Conservation (phyloP, 495 filamentous ascomycete species). For the Penicillium cinerascens region DNA sequence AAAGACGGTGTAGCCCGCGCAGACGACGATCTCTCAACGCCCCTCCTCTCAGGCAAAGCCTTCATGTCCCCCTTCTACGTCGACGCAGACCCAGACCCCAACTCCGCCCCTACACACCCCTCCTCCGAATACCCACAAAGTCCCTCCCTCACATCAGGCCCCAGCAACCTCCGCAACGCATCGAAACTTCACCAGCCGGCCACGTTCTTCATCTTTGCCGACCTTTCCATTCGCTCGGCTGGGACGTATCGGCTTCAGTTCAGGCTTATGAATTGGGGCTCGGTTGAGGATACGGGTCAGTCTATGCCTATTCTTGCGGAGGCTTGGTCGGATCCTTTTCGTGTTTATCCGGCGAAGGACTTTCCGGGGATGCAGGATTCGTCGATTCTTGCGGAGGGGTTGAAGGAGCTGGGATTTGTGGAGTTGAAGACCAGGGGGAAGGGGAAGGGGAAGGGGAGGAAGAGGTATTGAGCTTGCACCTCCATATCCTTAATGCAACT, state of each 20-base stretch:
- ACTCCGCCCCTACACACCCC: conserved; percentile 61
- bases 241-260: conserved; percentile 82
- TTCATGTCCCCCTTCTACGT: conserved; percentile 43
- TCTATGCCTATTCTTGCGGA: conserved; percentile 61
- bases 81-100: conserved; percentile 44
- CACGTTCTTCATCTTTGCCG: conserved; percentile 89
- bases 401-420: conserved; percentile 46
- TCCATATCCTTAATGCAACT: too few species aligned
- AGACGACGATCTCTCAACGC: conserved; percentile 28
- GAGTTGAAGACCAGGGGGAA: conserved; percentile 47
- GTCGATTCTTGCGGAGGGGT: conserved; percentile 33
- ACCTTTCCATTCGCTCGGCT: conserved; percentile 85
- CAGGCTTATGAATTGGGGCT: conserved; percentile 69
- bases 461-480: conserved; percentile 15
- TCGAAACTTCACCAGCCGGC: conserved; percentile 28
- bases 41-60: conserved; percentile 39
- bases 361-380: conserved; percentile 85
- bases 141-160: not conserved
- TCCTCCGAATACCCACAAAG: conserved; percentile 36
- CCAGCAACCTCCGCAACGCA: conserved; percentile 12
- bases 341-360: conserved; percentile 93
- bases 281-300: conserved; percentile 50
- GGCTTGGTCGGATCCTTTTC: conserved; percentile 74
- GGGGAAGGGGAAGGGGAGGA: conserved; percentile 41
- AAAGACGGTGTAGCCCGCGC: conserved; percentile 15